Evolutionary conservation across 768 basidiomycete species (phyloP).

Genomic region (Boletellus ananiceps): DNA sequence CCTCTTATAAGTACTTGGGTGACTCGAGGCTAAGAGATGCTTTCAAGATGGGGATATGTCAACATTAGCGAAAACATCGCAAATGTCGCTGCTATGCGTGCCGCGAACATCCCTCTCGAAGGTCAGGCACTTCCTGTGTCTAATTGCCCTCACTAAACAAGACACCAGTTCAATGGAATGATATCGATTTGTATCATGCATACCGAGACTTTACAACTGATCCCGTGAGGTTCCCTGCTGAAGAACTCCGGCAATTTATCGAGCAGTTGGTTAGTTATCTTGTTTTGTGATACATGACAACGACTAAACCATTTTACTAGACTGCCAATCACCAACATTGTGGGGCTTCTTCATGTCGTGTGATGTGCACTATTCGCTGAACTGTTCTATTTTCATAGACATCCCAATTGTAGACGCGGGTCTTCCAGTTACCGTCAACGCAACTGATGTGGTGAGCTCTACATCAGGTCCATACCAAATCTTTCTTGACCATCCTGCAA

Average conservation of each 20-base stretch:
- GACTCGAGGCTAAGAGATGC: not conserved
- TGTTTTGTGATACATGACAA: not conserved
- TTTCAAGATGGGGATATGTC: slow-evolving; percentile 41
- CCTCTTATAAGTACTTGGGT: not conserved
- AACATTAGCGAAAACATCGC: slow-evolving; percentile 53
- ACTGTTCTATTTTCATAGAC: slow-evolving; percentile 33
- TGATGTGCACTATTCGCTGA: not conserved
- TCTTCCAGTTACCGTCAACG: slow-evolving; percentile 52
- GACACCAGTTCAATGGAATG: slow-evolving; percentile 66
- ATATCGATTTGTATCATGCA: slow-evolving; percentile 70
- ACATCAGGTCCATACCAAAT: not conserved
- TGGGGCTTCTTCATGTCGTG: slow-evolving; percentile 3
- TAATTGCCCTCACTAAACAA: not conserved
- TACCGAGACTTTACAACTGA: slow-evolving; percentile 67
- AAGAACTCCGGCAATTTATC: slow-evolving; percentile 52
- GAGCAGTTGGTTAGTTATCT: slow-evolving; percentile 45
- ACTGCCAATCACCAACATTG: slow-evolving; percentile 29
- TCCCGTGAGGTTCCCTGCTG: slow-evolving; percentile 55
- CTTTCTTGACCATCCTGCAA: slow-evolving; percentile 20
- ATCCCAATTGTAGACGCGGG: slow-evolving; percentile 71
- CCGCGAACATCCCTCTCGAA: slow-evolving; percentile 74
- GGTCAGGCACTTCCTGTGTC: slow-evolving; percentile 31
- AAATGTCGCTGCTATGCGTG: slow-evolving; percentile 55
- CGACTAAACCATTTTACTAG: slow-evolving; percentile 12
- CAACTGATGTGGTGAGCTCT: slow-evolving; percentile 54